Evolutionary conservation across 2,329 filamentous ascomycete genomes (phyloP).

Genomic region (Colletotrichum spinosum): DNA sequence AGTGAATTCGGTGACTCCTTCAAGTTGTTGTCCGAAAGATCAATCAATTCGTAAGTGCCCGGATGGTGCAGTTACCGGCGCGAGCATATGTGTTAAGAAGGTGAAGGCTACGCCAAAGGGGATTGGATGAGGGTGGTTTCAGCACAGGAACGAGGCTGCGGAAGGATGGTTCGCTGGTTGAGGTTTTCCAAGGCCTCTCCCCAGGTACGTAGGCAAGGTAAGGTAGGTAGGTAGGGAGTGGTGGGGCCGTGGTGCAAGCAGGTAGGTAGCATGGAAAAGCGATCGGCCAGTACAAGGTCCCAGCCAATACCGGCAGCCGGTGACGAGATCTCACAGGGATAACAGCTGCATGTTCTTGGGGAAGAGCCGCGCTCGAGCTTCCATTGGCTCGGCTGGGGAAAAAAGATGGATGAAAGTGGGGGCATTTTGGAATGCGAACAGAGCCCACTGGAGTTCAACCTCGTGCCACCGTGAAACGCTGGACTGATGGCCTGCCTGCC

Average conservation of each 20-base stretch:
- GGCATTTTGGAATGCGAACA: neutral
- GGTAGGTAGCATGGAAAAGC: constrained; percentile 22
- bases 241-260: no score
- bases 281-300: constrained; percentile 27
- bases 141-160: constrained; percentile 33
- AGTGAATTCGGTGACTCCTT: neutral
- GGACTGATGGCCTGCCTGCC: neutral
- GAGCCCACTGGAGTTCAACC: constrained; percentile 9
- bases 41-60: no score
- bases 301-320: constrained; percentile 35
- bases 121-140: constrained; percentile 31
- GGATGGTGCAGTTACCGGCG: no score
- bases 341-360: constrained; percentile 34
- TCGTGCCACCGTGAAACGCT: constrained; percentile 8
- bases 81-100: no score
- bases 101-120: constrained; percentile 23
- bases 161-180: constrained; percentile 17
- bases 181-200: constrained; percentile 22
- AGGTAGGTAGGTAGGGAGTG: no score
- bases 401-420: neutral
- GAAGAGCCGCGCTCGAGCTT: constrained; percentile 27
- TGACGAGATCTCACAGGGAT: constrained; percentile 38
- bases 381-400: constrained; percentile 12
- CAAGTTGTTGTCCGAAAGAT: no score
- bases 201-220: no score